Conservation (phyloP, 352 stramenopile species). For the Globisporangium radiosum region DNA sequence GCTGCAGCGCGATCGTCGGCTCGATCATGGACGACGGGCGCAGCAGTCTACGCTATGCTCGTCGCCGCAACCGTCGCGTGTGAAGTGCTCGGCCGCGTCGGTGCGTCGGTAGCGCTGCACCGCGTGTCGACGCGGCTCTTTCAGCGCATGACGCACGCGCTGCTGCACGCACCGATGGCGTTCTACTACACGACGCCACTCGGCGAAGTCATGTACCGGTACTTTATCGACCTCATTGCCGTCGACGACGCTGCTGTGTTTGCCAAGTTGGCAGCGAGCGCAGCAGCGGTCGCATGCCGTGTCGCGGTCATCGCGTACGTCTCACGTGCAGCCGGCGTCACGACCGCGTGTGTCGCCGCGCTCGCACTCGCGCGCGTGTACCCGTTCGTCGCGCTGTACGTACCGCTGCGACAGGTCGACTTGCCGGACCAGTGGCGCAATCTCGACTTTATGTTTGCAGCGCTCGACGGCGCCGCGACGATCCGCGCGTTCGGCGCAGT, state of each 20-base stretch:
- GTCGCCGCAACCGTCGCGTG: slow-evolving; percentile 25
- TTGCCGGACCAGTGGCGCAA: slow-evolving; percentile 27
- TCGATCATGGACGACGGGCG: background rate
- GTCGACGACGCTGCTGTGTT: slow-evolving; percentile 21
- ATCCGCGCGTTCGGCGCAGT: slow-evolving; percentile 29
- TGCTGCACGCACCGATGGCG: slow-evolving; percentile 28
- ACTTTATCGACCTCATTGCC: slow-evolving; percentile 27
- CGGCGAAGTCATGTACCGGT: slow-evolving; percentile 32
- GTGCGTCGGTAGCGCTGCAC: slow-evolving; percentile 14
- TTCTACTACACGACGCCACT: slow-evolving; percentile 41
- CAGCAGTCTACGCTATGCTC: slow-evolving; percentile 22
- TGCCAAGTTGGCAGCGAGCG: slow-evolving; percentile 7
- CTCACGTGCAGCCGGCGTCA: slow-evolving; percentile 20
- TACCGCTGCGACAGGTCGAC: slow-evolving; percentile 15
- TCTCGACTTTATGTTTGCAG: slow-evolving; percentile 38
- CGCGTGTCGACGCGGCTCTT: slow-evolving; percentile 24
- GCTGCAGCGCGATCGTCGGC: slow-evolving; percentile 4
- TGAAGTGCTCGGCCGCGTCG: slow-evolving; percentile 14
- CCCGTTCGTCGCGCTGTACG: background rate
- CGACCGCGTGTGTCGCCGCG: background rate
- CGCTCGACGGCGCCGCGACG: slow-evolving; percentile 27
- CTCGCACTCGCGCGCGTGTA: slow-evolving; percentile 12
- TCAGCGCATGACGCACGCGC: slow-evolving; percentile 25
- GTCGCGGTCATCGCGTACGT: slow-evolving; percentile 32
- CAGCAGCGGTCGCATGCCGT: slow-evolving; percentile 14